Conservation (phyloP, 306 rosid genomes). For the Medicago truncatula region MtrunA17r5.0-ANR NC_053046.1:8097501-8098000, state of each 20-base stretch:
- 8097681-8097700: background rate
- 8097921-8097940: slow-evolving; percentile 20
- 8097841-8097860: background rate
- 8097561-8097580: no score
- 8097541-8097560: no score
- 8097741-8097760: background rate
- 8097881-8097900: slow-evolving; percentile 13
- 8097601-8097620: slow-evolving; percentile 8
- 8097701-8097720: background rate
- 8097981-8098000: slow-evolving; percentile 14
- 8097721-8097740: background rate
- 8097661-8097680: background rate
- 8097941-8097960: slow-evolving; percentile 39
- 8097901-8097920: slow-evolving; percentile 39
- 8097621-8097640: background rate
- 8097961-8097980: slow-evolving; percentile 30
- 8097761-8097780: background rate
- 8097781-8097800: background rate
- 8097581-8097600: no score
- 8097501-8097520: no score
- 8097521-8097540: no score
- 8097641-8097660: background rate
- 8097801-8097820: background rate
- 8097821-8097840: background rate
- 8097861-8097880: background rate